phyloP scores from a whole-genome alignment of 441 rosid genomes.

The Kokia cookei region DNA sequence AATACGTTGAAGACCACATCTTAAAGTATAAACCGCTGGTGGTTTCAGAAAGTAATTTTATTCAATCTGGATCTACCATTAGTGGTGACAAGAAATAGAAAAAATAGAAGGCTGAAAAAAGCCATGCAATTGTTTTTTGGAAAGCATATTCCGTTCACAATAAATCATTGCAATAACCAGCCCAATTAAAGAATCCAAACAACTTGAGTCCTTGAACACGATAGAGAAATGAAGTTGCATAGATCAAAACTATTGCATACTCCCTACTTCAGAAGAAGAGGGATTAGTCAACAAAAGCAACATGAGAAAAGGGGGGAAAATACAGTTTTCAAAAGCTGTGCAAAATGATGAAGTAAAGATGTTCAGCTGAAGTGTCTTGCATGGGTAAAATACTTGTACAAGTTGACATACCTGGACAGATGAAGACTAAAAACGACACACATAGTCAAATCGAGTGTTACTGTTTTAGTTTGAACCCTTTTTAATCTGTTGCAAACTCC shows the following conservation, averaged over 20 bases:
- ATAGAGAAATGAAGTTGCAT: no score
- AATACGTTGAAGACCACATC: neutral
- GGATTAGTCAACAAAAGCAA: no score
- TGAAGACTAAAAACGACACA: neutral
- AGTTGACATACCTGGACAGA: neutral
- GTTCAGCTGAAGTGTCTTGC: neutral
- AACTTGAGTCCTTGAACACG: neutral
- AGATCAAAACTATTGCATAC: no score
- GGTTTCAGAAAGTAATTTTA: neutral
- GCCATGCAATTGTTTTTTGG: neutral
- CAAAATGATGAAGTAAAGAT: neutral
- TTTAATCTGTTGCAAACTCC: neutral
- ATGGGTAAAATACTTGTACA: neutral
- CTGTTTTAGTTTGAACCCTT: neutral
- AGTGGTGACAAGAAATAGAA: neutral
- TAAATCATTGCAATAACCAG: neutral
- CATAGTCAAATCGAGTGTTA: neutral
- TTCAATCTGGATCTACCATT: neutral
- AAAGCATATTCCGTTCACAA: neutral
- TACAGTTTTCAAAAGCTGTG: no score
- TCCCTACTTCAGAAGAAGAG: no score
- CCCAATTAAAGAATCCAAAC: neutral
- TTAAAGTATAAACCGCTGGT: neutral
- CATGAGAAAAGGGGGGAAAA: no score
- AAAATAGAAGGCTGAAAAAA: neutral